Conservation (phyloP, 352 stramenopile genomes). For the Pythium phragmitis region DNA sequence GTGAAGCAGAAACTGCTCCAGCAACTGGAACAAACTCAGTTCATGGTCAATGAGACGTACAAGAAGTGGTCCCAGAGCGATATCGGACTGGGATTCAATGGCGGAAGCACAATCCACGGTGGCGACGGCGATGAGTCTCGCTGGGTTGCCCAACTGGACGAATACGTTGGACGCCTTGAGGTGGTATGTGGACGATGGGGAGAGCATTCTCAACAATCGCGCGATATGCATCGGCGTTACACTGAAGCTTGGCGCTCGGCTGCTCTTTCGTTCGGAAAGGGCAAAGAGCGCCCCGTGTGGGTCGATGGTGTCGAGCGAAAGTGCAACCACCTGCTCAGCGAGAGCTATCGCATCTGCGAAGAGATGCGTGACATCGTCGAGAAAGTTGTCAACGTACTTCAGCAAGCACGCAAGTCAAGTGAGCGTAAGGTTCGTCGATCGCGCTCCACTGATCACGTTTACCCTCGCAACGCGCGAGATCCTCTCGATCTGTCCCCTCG, state of each 20-base stretch:
- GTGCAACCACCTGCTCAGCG: slow-evolving; percentile 45
- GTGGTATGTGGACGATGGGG: slow-evolving; percentile 52
- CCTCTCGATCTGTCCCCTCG: slow-evolving; percentile 9
- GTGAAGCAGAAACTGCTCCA: slow-evolving; percentile 73
- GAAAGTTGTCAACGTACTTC: slow-evolving; percentile 42
- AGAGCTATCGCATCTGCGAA: slow-evolving; percentile 58
- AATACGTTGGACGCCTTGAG: slow-evolving; percentile 57
- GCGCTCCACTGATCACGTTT: slow-evolving; percentile 24
- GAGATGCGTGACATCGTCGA: slow-evolving; percentile 51
- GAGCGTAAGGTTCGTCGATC: slow-evolving; percentile 36
- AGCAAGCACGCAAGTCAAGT: slow-evolving; percentile 41
- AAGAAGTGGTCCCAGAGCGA: slow-evolving; percentile 70
- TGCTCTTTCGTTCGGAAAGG: slow-evolving; percentile 33
- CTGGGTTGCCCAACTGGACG: slow-evolving; percentile 49
- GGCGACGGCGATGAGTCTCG: background rate
- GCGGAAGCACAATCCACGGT: slow-evolving; percentile 4
- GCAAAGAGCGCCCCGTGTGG: slow-evolving; percentile 42
- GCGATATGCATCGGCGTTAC: slow-evolving; percentile 52
- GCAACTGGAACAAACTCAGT: slow-evolving; percentile 76
- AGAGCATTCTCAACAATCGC: slow-evolving; percentile 54
- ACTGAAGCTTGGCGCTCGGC: slow-evolving; percentile 40
- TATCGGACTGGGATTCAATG: slow-evolving; percentile 28
- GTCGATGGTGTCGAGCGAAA: slow-evolving; percentile 60
- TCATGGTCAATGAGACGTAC: slow-evolving; percentile 74
- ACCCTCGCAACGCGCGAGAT: slow-evolving; percentile 24